A percentile compares a stretch with the other conserved stretches of the same genome.
These are phyloP conservation scores for Russula earlei DNA, from an alignment of 768 basidiomycete genomes.

Conservation along the genomic window DNA sequence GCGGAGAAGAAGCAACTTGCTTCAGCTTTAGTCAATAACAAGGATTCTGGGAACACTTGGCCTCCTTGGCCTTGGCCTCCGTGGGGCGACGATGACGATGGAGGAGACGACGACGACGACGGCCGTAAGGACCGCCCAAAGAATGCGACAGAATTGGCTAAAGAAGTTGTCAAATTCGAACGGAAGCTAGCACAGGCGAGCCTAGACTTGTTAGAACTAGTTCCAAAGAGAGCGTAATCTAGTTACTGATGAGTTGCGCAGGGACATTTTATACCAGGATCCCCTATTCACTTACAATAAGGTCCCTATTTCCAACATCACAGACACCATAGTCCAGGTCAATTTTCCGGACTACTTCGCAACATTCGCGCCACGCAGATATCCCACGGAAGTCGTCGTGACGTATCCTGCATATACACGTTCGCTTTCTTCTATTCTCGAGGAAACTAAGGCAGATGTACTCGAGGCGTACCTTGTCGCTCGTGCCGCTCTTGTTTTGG, in stretches of 20 bases:
- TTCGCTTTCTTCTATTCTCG: constrained; percentile 59
- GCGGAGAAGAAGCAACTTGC: constrained; percentile 28
- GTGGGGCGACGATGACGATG: constrained; percentile 58
- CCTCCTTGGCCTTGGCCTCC: constrained; percentile 85
- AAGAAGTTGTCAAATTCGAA: constrained; percentile 71
- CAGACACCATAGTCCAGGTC: constrained; percentile 60
- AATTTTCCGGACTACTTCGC: constrained; percentile 82
- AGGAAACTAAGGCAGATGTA: constrained; percentile 54
- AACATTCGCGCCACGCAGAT: constrained; percentile 68
- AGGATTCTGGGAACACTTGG: constrained; percentile 43
- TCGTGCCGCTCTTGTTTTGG: constrained; percentile 60
- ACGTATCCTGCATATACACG: constrained; percentile 71
- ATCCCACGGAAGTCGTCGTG: constrained; percentile 68
- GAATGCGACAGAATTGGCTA: constrained; percentile 54
- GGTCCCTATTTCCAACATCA: constrained; percentile 56
- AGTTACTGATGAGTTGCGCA: constrained; percentile 23
- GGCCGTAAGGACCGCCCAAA: constrained; percentile 40
- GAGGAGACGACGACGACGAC: constrained; percentile 35
- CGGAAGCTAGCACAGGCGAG: constrained; percentile 65
- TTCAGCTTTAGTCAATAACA: constrained; percentile 23
- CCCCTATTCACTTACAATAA: constrained; percentile 89
- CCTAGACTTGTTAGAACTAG: constrained; percentile 57
- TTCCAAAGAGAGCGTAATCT: background rate
- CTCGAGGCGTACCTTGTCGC: constrained; percentile 82
- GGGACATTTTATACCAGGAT: constrained; percentile 64